Percentiles rank a stretch among this genome's conserved stretches.
phyloP scores from a whole-genome alignment of 208 protist genomes.

The Blastocrithidia nonstop region DNA sequence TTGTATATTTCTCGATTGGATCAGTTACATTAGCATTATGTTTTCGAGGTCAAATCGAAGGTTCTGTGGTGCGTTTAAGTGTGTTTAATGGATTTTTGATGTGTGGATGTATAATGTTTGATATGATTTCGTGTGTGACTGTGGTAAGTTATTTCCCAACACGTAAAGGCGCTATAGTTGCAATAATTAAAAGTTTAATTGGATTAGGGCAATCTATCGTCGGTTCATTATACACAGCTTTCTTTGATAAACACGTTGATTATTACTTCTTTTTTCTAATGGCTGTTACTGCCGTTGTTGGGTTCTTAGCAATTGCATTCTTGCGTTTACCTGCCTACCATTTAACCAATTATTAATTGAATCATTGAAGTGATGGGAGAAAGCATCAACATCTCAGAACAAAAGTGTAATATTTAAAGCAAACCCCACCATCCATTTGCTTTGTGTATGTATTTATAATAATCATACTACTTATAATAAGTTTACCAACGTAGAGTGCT shows the following conservation, averaged over 20 bases:
- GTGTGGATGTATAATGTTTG: constrained; percentile 26
- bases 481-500: constrained; percentile 27
- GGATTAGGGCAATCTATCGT: constrained; percentile 49
- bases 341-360: constrained; percentile 15
- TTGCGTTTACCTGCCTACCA: constrained; percentile 45
- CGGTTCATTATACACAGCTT: constrained; percentile 23
- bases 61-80: constrained; percentile 11
- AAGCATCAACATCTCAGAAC: constrained; percentile 4
- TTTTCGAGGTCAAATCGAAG: constrained; percentile 22
- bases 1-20: constrained; percentile 12
- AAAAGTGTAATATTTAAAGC: constrained; percentile 19
- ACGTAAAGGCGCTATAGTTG: constrained; percentile 21
- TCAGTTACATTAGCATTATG: constrained; percentile 20
- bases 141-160: constrained; percentile 39
- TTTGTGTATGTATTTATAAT: constrained; percentile 28
- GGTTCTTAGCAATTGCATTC: constrained; percentile 10
- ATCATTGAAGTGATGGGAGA: constrained; percentile 12
- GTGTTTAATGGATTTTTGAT: constrained; percentile 24
- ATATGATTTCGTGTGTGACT: constrained; percentile 25
- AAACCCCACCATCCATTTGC: constrained; percentile 33
- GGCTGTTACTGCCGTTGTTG: constrained; percentile 7
- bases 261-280: constrained; percentile 51
- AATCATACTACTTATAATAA: constrained; percentile 33
- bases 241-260: constrained; percentile 14
- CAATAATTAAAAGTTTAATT: constrained; percentile 52